These are phyloP conservation scores for Oenanthe sinensis DNA, from an alignment of 129 eudicot genomes.

Conservation along the genomic window DNA sequence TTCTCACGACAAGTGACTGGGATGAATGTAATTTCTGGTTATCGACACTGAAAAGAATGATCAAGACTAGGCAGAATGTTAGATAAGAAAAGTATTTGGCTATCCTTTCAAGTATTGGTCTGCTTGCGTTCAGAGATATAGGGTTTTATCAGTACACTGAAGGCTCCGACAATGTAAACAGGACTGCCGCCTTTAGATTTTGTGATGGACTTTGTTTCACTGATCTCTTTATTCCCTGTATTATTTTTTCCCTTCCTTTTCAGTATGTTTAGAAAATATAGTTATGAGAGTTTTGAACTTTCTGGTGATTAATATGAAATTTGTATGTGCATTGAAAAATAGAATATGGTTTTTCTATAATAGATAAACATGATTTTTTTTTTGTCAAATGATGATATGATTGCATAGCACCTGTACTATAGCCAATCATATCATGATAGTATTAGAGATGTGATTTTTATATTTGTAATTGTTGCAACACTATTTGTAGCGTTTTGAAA, in stretches of 20 bases:
- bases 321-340: conserved; percentile 6
- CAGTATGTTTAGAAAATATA: conserved; percentile 9
- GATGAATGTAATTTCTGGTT: conserved; percentile 96
- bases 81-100: conserved; percentile 27
- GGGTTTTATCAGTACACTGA: background rate
- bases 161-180: background rate
- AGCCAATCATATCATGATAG: background rate
- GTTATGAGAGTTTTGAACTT: conserved; percentile 9
- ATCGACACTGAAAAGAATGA: conserved; percentile 82
- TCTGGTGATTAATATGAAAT: background rate
- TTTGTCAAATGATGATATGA: background rate
- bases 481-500: background rate
- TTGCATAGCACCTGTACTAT: background rate
- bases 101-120: conserved; percentile 3
- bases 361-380: background rate
- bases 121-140: background rate
- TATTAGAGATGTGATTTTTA: no score
- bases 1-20: conserved; percentile 88
- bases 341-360: conserved; percentile 1
- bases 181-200: conserved; percentile 12
- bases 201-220: conserved; percentile 3
- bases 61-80: conserved; percentile 71
- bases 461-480: background rate
- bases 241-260: background rate
- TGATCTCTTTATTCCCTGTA: background rate